Percentiles rank a stretch among this genome's conserved stretches.
Evolutionary conservation across 1,284 basidiomycete species (phyloP).

Genomic region (Exobasidium rhododendri): DNA sequence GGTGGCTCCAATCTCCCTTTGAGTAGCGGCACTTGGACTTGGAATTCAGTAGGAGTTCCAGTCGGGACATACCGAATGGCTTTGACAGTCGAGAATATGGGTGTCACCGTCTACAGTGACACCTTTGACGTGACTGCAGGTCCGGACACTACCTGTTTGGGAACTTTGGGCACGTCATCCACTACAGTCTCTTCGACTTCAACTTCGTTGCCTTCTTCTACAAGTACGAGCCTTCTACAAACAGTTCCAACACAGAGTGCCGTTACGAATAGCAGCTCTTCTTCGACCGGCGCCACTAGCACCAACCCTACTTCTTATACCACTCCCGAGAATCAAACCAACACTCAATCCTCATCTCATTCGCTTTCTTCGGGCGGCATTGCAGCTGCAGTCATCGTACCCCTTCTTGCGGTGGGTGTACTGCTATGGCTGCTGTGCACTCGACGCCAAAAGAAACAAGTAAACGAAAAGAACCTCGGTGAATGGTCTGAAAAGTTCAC

Average conservation of each 20-base stretch:
- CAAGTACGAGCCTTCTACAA: background rate
- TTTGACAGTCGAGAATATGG: background rate
- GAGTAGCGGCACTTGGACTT: slow-evolving; percentile 8
- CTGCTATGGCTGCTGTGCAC: background rate
- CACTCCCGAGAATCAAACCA: background rate
- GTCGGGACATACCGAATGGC: slow-evolving; percentile 1
- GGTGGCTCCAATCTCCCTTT: slow-evolving; percentile 2
- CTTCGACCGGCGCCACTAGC: background rate
- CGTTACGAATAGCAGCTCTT: background rate
- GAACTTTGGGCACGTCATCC: background rate
- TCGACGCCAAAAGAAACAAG: background rate
- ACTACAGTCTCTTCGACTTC: background rate
- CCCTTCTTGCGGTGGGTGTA: background rate
- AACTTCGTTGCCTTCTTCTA: background rate
- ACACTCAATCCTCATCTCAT: background rate
- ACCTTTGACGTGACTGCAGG: background rate
- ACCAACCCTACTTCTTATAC: background rate
- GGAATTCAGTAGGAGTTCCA: slow-evolving; percentile 3
- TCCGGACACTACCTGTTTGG: background rate
- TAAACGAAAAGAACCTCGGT: background rate
- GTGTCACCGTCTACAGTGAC: background rate
- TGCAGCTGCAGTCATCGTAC: slow-evolving; percentile 7
- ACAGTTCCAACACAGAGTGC: background rate
- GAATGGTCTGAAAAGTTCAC: background rate
- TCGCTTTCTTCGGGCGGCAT: background rate